Conservation (phyloP, 495 filamentous ascomycete genomes). For the Podospora pseudocomata region DNA sequence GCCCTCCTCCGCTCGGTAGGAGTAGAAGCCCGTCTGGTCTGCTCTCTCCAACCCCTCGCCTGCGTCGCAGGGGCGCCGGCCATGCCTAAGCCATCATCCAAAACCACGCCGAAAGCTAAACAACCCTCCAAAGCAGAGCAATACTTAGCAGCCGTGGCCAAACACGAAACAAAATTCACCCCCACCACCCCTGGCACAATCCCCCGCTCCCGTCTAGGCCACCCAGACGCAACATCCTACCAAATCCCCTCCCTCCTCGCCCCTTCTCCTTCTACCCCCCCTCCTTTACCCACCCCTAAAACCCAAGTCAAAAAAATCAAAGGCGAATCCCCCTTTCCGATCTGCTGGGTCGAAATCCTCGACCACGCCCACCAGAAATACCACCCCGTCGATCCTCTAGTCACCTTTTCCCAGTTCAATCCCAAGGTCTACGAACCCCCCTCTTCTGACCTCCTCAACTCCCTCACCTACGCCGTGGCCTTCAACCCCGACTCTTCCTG, state of each 20-base stretch:
- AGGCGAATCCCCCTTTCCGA: conserved; percentile 65
- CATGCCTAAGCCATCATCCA: conserved; percentile 46
- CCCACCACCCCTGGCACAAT: conserved; percentile 19
- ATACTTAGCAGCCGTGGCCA: conserved; percentile 33
- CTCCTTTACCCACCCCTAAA: conserved; percentile 21
- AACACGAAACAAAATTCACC: conserved; percentile 29
- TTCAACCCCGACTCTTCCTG: conserved; percentile 73
- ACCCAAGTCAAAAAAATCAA: conserved; percentile 37
- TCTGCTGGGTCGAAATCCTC: conserved; percentile 94
- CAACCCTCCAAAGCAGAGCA: conserved; percentile 29
- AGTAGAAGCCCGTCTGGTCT: conserved; percentile 82
- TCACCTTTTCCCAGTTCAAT: conserved; percentile 71
- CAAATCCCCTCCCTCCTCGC: conserved; percentile 29
- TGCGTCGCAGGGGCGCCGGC: conserved; percentile 57
- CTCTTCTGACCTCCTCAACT: conserved; percentile 64
- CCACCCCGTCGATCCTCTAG: conserved; percentile 82
- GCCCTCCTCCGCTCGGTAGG: conserved; percentile 72
- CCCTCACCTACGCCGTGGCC: conserved; percentile 76
- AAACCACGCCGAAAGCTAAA: conserved; percentile 15
- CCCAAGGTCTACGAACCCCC: conserved; percentile 75
- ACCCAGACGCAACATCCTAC: conserved; percentile 41
- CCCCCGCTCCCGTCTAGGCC: conserved; percentile 39
- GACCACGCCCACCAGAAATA: conserved; percentile 82
- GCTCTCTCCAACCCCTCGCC: conserved; percentile 81
- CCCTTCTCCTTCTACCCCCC: neutral